Evolutionary conservation across 345 rosid species (phyloP), one percentile per base, ranked within the genome.

Genomic region (Carallia pectinifolia): DNA sequence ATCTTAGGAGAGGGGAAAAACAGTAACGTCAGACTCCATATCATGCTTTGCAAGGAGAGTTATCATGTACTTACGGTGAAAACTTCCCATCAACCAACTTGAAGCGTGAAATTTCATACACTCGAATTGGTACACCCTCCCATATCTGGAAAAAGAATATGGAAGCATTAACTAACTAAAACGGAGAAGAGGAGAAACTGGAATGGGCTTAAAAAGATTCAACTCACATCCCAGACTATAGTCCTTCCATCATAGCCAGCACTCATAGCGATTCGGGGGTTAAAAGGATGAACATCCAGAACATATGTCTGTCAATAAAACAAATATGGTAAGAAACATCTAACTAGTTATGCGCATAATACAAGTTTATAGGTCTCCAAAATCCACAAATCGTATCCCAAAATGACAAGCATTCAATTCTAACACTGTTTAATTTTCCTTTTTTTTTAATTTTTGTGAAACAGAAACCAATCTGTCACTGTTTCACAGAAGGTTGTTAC

Each of bases 61-160:
- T 55, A 59, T 19, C 3, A 59, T 59, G 59, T 33, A 81, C 99
- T 92, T 88, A 92, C 99, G 98, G 87, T 58, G 99, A 96, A 83
- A 96, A 96, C 79, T 92, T 96, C 73, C 99, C 99, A 83, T 96
- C 99, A n/a, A 96, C 98, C 91, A 96, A 81, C 83, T 92, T 86
- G 87, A 84, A 92, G 77, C 81, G 91, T 52, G 97, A 91, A 76
- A 96, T 90, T 79, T 89, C 96, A 78, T 96, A 92, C 76, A 84
- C 86, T 80, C 74, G 79, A 77, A 96, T 92, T 34, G 99, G 97
- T 74, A 71, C 85, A 71, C 99, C 99, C 85, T 90, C 98, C 99
- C 99, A 96, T 77, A 96, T 96, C 99, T 96, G 67, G 70, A 53
- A 72, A 64, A 44, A 78, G 58, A 53, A 77, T 61, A 70, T 66